phyloP scores from a whole-genome alignment of 2,329 filamentous ascomycete genomes.

The Ciborinia camelliae region DNA sequence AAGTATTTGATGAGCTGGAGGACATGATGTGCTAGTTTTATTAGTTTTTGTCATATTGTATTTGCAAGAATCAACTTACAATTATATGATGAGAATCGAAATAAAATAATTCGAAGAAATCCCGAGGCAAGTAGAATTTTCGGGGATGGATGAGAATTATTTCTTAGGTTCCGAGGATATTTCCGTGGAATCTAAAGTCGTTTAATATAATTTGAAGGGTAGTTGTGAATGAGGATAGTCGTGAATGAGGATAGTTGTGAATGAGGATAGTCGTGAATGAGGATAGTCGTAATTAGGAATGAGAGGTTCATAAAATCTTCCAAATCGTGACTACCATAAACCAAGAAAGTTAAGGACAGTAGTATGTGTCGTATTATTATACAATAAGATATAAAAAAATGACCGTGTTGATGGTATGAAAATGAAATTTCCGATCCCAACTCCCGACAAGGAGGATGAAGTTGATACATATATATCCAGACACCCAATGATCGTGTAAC shows the following conservation, averaged over 20 bases:
- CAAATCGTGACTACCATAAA: constrained; percentile 1
- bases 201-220: neutral
- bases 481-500: neutral
- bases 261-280: too few species aligned
- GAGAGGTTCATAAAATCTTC: neutral
- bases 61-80: neutral
- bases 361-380: constrained; percentile 3
- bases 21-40: neutral
- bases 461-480: constrained; percentile 13
- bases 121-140: neutral
- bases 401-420: neutral
- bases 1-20: neutral
- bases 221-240: neutral
- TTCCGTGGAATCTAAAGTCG: neutral
- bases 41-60: neutral
- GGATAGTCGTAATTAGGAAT: neutral
- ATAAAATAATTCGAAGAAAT: neutral
- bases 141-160: neutral
- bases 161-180: neutral
- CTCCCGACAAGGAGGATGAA: neutral
- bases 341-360: constrained; percentile 2
- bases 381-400: constrained; percentile 5
- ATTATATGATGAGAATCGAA: neutral
- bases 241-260: neutral
- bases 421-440: too few species aligned